phyloP scores from a whole-genome alignment of 169 alveolate genomes.

The Babesia divergens region DNA sequence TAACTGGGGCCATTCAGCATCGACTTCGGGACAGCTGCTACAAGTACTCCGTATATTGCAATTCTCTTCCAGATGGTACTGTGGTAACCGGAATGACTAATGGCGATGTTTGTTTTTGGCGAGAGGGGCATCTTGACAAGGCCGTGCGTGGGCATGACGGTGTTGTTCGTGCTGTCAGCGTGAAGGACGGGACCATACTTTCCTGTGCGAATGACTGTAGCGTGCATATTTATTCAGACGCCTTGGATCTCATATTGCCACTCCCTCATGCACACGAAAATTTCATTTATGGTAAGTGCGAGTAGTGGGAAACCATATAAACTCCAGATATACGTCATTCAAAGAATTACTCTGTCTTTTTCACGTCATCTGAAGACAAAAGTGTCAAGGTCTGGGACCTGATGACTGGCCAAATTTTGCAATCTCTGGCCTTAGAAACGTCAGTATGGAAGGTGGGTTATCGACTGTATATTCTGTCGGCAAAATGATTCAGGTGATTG shows the following conservation, averaged over 20 bases:
- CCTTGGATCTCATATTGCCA: constrained; percentile 4
- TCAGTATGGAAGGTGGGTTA: constrained; percentile 58
- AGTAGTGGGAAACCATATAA: neutral
- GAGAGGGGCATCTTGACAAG: neutral
- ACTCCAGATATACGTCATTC: constrained; percentile 46
- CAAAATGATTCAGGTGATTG: constrained; percentile 33
- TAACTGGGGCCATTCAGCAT: constrained; percentile 31
- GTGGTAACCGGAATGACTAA: constrained; percentile 50
- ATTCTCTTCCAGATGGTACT: constrained; percentile 12
- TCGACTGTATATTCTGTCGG: neutral
- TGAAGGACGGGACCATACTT: constrained; percentile 3
- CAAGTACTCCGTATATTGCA: constrained; percentile 52
- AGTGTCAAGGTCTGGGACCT: constrained; percentile 56
- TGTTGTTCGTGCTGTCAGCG: constrained; percentile 49
- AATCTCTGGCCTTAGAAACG: constrained; percentile 17
- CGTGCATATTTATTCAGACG: neutral
- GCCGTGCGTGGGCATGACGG: constrained; percentile 32
- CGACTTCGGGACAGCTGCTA: constrained; percentile 18
- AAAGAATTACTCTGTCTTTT: constrained; percentile 11
- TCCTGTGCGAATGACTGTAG: constrained; percentile 62
- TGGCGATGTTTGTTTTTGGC: constrained; percentile 61
- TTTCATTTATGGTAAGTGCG: constrained; percentile 46
- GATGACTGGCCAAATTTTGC: constrained; percentile 22
- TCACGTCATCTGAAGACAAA: constrained; percentile 55
- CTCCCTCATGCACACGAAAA: constrained; percentile 31